Evolutionary conservation across 768 basidiomycete species (phyloP), one percentile per base, ranked within the genome.

Genomic region (Suillus americanus): DNA sequence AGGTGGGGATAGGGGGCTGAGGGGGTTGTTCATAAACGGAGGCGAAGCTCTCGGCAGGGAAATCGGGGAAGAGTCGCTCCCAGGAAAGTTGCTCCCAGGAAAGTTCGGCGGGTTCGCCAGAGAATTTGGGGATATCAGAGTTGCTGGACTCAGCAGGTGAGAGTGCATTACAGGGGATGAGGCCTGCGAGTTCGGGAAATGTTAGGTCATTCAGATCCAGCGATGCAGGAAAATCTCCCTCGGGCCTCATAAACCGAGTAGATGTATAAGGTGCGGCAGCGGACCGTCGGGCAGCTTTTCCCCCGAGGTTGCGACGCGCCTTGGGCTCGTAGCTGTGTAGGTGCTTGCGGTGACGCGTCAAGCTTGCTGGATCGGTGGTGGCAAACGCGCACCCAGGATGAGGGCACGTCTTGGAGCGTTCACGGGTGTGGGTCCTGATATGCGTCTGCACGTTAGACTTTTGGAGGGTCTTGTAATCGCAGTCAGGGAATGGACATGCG

Each of bases 401-500:
- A 2, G 69, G 72, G 59, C 74, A 75, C 54, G 60, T 62, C 10
- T 69, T 23, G 0, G 71, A 69, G 6, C 64, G 65, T 41, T 45
- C 30, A 18, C 64, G 28, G 1, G 66, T 56, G 20, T 78, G 77
- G 7, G 60, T 69, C 12, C 74, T 74, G 23, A 71, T 18, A 30
- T 78, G 77, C 0, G 70, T 73, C 0, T 41, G 25, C 1, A 78
- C n/a, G 35, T 76, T 77, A 0, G 72, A 73, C 2, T 55, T 62
- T 35, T 78, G 77, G 2, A 75, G 66, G 0, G 76, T 66, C 12
- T 50, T 67, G 59, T 70, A 70, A 0, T 18, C 5, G 40, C 77
- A 78, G 1, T 64, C 68, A 0, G 43, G 23, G 43, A 68, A 60
- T 5, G 70, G 64, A 33, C 77, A 78, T 7, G 18, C 16, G 28